These are phyloP conservation scores for Coelastrella sp. DNA, from an alignment of 139 green algal species.

Conservation along the genomic window DNA sequence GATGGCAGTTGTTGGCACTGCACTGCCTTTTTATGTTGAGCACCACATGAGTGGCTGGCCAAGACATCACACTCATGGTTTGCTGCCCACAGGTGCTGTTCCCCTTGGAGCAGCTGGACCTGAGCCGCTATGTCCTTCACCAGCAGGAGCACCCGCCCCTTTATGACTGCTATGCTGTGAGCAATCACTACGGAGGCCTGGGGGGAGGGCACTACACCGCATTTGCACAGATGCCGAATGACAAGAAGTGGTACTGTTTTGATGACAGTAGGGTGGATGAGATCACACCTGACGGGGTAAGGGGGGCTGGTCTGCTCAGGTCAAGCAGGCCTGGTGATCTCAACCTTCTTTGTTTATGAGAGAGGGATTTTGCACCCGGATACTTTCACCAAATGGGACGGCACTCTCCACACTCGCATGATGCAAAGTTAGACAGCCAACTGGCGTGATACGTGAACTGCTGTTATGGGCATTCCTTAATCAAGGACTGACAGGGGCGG, in stretches of 20 bases:
- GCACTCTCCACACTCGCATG: neutral
- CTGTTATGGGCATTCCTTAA: neutral
- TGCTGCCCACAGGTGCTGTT: constrained; percentile 53
- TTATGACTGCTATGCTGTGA: constrained; percentile 94
- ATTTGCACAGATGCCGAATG: constrained; percentile 70
- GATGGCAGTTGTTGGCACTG: neutral
- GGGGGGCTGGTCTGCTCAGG: neutral
- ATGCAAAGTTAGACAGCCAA: neutral
- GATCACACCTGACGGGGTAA: constrained; percentile 27
- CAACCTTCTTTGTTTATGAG: neutral
- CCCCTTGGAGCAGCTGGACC: constrained; percentile 80
- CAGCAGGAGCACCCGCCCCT: constrained; percentile 51
- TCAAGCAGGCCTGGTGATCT: neutral
- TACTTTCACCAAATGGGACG: neutral
- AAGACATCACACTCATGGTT: too few relatives aligned
- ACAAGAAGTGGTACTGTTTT: constrained; percentile 86
- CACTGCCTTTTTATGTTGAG: neutral
- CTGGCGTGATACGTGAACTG: neutral
- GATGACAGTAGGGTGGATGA: constrained; percentile 79
- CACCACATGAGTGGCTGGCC: neutral
- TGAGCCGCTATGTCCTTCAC: constrained; percentile 64
- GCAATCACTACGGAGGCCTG: constrained; percentile 93
- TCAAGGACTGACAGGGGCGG: neutral
- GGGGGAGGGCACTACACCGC: constrained; percentile 98
- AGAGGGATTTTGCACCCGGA: neutral